Evolutionary conservation across 176 grass and related monocot species (phyloP), one percentile per base, ranked within the genome.

Genomic region (Oryza glaberrima): DNA sequence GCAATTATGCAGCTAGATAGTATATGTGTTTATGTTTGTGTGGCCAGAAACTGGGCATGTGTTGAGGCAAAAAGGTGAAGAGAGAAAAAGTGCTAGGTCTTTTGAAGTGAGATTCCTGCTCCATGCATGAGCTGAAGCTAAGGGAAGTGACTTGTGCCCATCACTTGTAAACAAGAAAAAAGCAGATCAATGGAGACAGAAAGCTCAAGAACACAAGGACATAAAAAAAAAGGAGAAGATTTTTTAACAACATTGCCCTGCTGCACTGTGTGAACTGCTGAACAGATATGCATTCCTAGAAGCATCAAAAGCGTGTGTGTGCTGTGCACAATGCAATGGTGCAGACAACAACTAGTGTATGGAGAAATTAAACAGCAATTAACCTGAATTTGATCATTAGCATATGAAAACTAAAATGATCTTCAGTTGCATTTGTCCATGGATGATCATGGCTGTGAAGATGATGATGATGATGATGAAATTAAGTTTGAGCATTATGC

Each of bases 61-160:
- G 72, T 66, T 72, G 13, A 54, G 23, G 73, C 70, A 16, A 81
- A 49, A 77, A 82, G 25, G 36, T 64, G 63, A 30, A 77, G 43
- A 36, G 28, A 44, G 43, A 44, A 69, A 78, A 75, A 76, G 46
- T 70, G 75, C 16, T 63, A 77, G 34, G 47, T 61, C 75, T 47
- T 47, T 47, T 47, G 74, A 88, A 58, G n/a, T 19, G 68, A 14
- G 68, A 9, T 80, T 73, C 56, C 81, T 83, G 19, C 43, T 38
- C 72, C 11, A 25, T 4, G 58, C 60, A 19, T 66, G 30, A 83
- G 19, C 54, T 58, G 28, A 19, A 58, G 54, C 54, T 34, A 7
- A 48, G 22, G 63, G 34, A 5, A 41, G 34, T 67, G 22, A 65
- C 40, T 74, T 60, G 81, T 52, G 67, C 43, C 49, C 16, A 67